These are phyloP conservation scores for Beauveria australis DNA, from an alignment of 2,329 filamentous ascomycete genomes.

Conservation along the genomic window DNA sequence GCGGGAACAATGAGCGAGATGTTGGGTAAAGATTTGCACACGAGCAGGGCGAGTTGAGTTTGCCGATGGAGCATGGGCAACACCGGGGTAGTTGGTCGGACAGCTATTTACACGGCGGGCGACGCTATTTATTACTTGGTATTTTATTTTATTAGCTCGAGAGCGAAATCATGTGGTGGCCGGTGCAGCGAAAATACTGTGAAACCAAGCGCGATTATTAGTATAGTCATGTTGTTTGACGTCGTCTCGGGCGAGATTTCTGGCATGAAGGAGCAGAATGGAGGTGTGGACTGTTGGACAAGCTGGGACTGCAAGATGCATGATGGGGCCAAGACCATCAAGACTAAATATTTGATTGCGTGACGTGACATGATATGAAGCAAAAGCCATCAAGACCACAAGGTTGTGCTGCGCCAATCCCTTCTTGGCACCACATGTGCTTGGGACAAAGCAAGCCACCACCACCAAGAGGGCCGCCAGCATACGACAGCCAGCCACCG, in stretches of 20 bases:
- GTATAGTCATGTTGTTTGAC: background rate
- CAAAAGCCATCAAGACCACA: background rate
- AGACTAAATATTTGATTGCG: too few relatives aligned
- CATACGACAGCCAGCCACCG: background rate
- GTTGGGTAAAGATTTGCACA: background rate
- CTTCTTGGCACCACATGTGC: conserved; percentile 1
- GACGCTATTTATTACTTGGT: too few relatives aligned
- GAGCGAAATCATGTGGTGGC: too few relatives aligned
- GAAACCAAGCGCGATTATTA: background rate
- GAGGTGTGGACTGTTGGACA: background rate
- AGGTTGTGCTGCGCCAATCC: background rate
- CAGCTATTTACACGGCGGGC: background rate
- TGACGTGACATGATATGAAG: background rate
- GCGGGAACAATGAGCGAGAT: background rate
- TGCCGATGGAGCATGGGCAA: background rate
- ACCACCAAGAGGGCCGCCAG: too few relatives aligned
- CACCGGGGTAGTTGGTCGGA: too few relatives aligned
- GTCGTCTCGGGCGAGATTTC: background rate
- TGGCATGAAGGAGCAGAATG: background rate
- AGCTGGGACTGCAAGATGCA: background rate
- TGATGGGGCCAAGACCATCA: background rate
- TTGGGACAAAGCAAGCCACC: too few relatives aligned
- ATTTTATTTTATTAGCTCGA: too few relatives aligned
- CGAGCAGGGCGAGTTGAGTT: background rate
- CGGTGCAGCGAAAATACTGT: background rate